Evolutionary conservation across 2,329 filamentous ascomycete species (phyloP).

Genomic region (Calonectria honghensis): DNA sequence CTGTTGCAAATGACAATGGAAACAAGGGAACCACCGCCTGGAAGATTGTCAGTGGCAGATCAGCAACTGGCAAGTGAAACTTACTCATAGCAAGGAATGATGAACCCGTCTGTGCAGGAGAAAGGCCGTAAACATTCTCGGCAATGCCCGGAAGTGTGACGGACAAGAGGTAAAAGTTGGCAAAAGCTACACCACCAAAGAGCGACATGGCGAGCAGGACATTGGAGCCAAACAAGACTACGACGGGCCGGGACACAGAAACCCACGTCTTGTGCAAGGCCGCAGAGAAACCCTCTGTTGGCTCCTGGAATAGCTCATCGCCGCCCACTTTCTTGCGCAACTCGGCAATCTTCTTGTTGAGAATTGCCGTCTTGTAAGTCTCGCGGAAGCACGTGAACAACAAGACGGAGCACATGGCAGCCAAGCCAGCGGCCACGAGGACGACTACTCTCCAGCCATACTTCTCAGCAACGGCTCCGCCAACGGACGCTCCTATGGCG

Average conservation of each 20-base stretch:
- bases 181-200: not conserved
- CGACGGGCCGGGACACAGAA: not conserved
- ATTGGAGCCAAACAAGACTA: not conserved
- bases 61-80: not conserved
- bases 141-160: not conserved
- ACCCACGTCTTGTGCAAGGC: conserved; percentile 4
- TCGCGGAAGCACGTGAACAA: not conserved
- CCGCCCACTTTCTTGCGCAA: not conserved
- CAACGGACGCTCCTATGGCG: not conserved
- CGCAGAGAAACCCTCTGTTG: not conserved
- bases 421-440: not conserved
- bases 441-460: conserved; percentile 8
- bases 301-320: not conserved
- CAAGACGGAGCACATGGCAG: not conserved
- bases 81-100: conserved; percentile 1
- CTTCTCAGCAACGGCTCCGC: not conserved
- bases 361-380: conserved; percentile 11
- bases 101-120: not conserved
- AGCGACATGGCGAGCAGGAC: conserved; percentile 16
- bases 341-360: not conserved
- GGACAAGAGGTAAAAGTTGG: conserved; percentile 5
- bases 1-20: not conserved
- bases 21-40: conserved; percentile 5
- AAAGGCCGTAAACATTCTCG: not conserved
- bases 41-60: not conserved